Evolutionary conservation across 2,329 filamentous ascomycete genomes (phyloP).

Genomic region (Berkeleyomyces rouxiae): DNA sequence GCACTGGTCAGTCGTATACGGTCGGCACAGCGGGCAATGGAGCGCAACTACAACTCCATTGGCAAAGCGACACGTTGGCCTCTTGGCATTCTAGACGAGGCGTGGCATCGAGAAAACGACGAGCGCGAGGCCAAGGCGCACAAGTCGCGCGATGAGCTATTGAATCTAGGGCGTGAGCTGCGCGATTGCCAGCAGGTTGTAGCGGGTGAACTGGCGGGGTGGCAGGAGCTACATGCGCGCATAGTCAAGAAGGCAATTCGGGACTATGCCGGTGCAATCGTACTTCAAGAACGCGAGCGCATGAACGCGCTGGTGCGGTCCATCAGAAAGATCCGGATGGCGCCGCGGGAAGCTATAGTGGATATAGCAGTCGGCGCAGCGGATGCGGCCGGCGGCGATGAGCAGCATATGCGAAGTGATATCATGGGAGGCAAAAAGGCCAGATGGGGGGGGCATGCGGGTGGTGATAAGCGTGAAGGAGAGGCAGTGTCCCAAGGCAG

Average conservation of each 20-base stretch:
- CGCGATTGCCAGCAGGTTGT: constrained; percentile 88
- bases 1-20: constrained; percentile 61
- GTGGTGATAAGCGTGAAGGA: background rate
- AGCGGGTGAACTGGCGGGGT: constrained; percentile 76
- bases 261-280: constrained; percentile 59
- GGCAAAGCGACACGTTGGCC: constrained; percentile 65
- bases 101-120: constrained; percentile 61
- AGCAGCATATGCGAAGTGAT: background rate
- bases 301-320: constrained; percentile 69
- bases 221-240: constrained; percentile 76
- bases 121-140: constrained; percentile 70
- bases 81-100: constrained; percentile 69
- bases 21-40: constrained; percentile 56
- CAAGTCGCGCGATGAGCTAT: constrained; percentile 52
- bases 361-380: background rate
- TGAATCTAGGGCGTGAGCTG: constrained; percentile 62
- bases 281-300: constrained; percentile 63
- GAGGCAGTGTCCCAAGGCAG: background rate
- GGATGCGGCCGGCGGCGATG: background rate
- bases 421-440: background rate
- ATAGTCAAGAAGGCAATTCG: constrained; percentile 59
- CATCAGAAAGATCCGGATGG: constrained; percentile 40
- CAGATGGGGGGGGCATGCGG: background rate
- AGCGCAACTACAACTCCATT: constrained; percentile 61
- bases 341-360: background rate